Conservation (phyloP, 2,329 filamentous ascomycete species). For the Apiospora marii region DNA sequence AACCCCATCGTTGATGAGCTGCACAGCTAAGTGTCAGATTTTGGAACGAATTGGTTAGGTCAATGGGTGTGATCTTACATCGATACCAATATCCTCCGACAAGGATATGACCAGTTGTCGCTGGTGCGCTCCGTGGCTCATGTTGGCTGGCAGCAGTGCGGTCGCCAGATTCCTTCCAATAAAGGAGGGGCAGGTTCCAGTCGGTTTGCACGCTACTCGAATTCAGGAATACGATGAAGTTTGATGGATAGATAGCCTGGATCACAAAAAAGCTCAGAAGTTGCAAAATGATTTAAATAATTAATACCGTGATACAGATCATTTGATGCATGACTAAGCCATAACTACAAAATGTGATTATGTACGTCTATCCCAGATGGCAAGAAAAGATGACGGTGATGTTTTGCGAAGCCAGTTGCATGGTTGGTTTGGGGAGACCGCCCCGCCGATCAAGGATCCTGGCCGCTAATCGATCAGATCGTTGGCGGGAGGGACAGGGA, state of each 20-base stretch:
- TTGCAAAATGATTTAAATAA: neutral
- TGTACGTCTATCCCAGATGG: neutral
- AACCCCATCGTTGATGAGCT: slow-evolving; percentile 3
- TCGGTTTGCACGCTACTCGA: neutral
- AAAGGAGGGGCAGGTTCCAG: neutral
- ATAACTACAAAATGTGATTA: neutral
- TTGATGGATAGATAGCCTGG: neutral
- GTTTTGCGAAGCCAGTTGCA: neutral
- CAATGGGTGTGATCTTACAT: neutral
- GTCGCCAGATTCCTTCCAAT: neutral
- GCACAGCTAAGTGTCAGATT: neutral
- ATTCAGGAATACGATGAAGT: neutral
- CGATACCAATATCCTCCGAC: neutral
- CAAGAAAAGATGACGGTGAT: neutral
- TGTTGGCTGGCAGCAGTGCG: neutral
- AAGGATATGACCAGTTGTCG: neutral
- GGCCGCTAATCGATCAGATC: neutral
- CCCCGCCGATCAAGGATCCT: neutral
- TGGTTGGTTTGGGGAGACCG: neutral
- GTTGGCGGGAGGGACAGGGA: neutral
- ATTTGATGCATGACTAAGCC: neutral
- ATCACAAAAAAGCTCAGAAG: neutral
- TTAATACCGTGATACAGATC: neutral
- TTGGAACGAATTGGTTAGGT: neutral
- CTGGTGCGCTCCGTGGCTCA: neutral